Evolutionary conservation across 345 rosid genomes (phyloP).

Genomic region (Aurinia saxatilis): DNA sequence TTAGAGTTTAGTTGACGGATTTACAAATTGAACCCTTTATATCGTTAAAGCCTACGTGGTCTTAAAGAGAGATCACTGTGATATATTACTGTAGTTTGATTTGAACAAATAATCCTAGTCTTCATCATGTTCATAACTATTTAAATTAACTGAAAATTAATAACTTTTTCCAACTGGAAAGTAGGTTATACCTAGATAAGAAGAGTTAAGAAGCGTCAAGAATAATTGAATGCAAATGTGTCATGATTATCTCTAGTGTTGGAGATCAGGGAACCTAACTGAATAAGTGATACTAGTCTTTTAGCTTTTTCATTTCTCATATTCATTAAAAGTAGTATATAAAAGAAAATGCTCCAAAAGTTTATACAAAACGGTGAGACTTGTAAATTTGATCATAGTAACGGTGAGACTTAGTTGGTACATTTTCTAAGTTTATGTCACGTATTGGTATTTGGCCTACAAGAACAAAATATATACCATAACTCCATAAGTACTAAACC

Average conservation of each 20-base stretch:
- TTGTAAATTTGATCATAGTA: too few relatives aligned
- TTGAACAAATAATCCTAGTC: neutral
- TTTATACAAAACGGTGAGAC: too few relatives aligned
- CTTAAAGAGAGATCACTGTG: neutral
- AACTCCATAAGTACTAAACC: too few relatives aligned
- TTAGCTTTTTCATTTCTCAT: conserved; percentile 5
- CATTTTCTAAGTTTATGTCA: too few relatives aligned
- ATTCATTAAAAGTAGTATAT: too few relatives aligned
- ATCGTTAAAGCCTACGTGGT: neutral
- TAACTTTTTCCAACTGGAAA: conserved; percentile 12
- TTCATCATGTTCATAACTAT: neutral
- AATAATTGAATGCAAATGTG: conserved; percentile 12
- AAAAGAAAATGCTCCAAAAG: too few relatives aligned
- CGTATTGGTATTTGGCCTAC: too few relatives aligned
- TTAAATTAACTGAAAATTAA: neutral
- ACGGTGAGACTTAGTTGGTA: too few relatives aligned
- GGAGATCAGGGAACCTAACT: conserved; percentile 27
- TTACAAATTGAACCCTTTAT: too few relatives aligned
- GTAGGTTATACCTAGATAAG: conserved; percentile 16
- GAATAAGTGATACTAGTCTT: conserved; percentile 14
- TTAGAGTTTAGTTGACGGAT: too few relatives aligned
- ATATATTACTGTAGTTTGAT: neutral
- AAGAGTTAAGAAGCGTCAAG: conserved; percentile 15
- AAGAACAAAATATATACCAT: too few relatives aligned
- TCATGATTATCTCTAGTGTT: conserved; percentile 11